Evolutionary conservation across 331 rosid species (phyloP).

Genomic region (Cucumis variabilis): DNA sequence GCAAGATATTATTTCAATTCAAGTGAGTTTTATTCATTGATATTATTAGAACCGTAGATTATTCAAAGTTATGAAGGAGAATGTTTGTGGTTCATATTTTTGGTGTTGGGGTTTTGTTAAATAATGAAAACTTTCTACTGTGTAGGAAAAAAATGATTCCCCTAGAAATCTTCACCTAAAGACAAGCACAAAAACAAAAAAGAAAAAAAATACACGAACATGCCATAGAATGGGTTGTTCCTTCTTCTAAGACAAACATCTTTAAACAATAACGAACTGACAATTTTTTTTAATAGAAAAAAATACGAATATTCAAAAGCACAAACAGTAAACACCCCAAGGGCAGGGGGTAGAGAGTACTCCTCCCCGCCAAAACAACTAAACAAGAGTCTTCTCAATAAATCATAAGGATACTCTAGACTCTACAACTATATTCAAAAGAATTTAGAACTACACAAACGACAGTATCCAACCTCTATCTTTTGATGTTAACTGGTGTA

Average conservation of each 20-base stretch:
- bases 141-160: background rate
- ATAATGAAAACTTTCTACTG: background rate
- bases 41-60: background rate
- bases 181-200: background rate
- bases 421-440: too few relatives aligned
- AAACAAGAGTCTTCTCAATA: too few relatives aligned
- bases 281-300: background rate
- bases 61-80: background rate
- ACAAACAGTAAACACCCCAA: background rate
- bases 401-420: too few relatives aligned
- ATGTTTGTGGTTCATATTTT: slow-evolving; percentile 13
- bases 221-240: background rate
- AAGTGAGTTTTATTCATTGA: background rate
- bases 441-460: background rate
- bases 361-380: background rate
- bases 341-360: background rate
- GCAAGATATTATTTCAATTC: slow-evolving; percentile 1
- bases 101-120: background rate
- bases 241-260: background rate
- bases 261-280: background rate
- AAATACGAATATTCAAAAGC: too few relatives aligned
- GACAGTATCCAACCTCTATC: background rate
- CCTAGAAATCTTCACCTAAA: background rate
- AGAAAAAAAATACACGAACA: background rate
- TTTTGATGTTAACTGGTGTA: background rate